Conservation (phyloP, 2,329 filamentous ascomycete genomes). For the Colletotrichum cuscutae region DNA sequence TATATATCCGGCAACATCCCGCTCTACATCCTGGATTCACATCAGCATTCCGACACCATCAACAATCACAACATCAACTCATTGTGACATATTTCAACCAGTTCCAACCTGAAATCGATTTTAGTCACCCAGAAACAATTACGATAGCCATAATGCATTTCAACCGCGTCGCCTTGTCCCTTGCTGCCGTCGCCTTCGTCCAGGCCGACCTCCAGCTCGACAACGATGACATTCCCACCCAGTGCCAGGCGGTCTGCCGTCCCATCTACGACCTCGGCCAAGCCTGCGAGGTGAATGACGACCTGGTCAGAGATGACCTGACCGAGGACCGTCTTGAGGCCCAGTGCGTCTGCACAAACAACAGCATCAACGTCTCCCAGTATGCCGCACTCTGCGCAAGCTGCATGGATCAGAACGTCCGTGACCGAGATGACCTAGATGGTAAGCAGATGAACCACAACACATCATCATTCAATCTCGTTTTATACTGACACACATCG, state of each 20-base stretch:
- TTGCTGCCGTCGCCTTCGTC: slow-evolving; percentile 30
- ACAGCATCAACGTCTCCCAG: slow-evolving; percentile 49
- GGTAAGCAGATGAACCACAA: slow-evolving; percentile 27
- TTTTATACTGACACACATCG: neutral
- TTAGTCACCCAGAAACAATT: neutral
- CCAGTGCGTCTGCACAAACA: slow-evolving; percentile 54
- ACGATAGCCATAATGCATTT: slow-evolving; percentile 33
- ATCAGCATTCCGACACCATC: neutral
- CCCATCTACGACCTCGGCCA: slow-evolving; percentile 33
- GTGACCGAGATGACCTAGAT: slow-evolving; percentile 35
- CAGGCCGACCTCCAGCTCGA: slow-evolving; percentile 35
- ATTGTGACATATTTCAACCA: no score
- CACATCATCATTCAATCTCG: neutral
- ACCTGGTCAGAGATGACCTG: slow-evolving; percentile 42
- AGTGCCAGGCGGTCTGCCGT: slow-evolving; percentile 35
- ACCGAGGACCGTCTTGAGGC: slow-evolving; percentile 49
- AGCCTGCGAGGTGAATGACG: slow-evolving; percentile 36
- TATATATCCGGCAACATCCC: slow-evolving; percentile 30
- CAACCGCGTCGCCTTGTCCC: slow-evolving; percentile 28
- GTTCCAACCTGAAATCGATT: neutral
- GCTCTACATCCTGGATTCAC: neutral
- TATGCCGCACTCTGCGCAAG: slow-evolving; percentile 44
- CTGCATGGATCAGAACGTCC: slow-evolving; percentile 36
- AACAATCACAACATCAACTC: neutral
- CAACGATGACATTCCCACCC: slow-evolving; percentile 36